Percentiles rank a stretch among this genome's conserved stretches.
Evolutionary conservation across 441 rosid genomes (phyloP).

Genomic region (Corymbia citriodora): DNA sequence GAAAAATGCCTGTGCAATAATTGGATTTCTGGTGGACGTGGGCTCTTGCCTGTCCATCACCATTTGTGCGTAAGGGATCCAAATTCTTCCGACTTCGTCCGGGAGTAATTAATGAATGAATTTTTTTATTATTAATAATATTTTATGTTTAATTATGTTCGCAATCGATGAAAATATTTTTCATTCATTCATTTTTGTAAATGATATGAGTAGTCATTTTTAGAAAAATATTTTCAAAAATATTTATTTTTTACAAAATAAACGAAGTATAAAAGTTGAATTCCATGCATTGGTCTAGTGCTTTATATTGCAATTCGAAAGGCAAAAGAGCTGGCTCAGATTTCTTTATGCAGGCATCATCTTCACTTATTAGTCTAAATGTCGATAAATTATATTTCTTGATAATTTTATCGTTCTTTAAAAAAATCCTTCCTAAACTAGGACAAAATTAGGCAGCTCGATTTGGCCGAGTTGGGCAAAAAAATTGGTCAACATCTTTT

Average conservation of each 20-base stretch:
- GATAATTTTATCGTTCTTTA: background rate
- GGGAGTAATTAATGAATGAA: background rate
- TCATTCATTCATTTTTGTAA: background rate
- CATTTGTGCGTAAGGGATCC: background rate
- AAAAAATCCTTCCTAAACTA: background rate
- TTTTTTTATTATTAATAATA: background rate
- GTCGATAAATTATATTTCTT: background rate
- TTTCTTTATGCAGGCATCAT: background rate
- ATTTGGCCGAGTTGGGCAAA: background rate
- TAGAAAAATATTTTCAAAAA: rapidly evolving
- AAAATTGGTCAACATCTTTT: background rate
- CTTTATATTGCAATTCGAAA: background rate
- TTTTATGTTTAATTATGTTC: background rate
- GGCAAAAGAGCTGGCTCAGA: background rate
- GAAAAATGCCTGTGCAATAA: background rate
- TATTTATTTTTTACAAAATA: rapidly evolving
- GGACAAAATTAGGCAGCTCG: background rate
- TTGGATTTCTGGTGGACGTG: background rate
- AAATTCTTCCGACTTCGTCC: background rate
- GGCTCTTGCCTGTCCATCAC: background rate
- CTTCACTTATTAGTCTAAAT: background rate
- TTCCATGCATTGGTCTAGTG: background rate
- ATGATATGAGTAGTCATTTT: background rate
- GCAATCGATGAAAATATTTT: rapidly evolving
- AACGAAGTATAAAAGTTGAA: rapidly evolving